Conservation (phyloP, 805 yeast genomes). For the Starmera caribaea region DNA sequence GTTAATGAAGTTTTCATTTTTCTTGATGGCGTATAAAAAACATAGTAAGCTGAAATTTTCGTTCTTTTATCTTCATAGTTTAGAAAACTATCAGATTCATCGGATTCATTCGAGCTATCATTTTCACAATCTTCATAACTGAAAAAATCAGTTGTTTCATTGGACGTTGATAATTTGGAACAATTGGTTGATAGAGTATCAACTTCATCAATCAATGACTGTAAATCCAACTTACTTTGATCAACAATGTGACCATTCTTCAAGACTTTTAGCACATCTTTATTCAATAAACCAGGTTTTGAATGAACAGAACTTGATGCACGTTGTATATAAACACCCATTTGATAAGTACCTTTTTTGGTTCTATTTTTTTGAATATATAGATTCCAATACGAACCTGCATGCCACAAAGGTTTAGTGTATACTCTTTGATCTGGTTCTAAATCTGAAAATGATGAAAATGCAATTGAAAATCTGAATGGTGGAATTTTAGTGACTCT, state of each 20-base stretch:
- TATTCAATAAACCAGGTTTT: constrained; percentile 29
- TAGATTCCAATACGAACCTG: constrained; percentile 53
- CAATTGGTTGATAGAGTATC: not conserved
- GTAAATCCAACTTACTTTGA: constrained; percentile 3
- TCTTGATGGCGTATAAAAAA: constrained; percentile 46
- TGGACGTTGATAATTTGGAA: not conserved
- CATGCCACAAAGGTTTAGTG: constrained; percentile 45
- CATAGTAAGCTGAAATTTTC: constrained; percentile 37
- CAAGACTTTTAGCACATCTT: constrained; percentile 22
- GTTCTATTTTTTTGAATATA: constrained; percentile 39
- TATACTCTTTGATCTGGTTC: constrained; percentile 37
- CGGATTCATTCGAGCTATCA: constrained; percentile 15
- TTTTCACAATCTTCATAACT: constrained; percentile 1
- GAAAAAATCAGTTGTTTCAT: no score
- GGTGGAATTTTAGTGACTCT: constrained; percentile 40
- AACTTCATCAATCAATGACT: not conserved
- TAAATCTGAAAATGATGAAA: constrained; percentile 36
- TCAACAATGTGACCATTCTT: not conserved
- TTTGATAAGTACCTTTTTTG: constrained; percentile 34
- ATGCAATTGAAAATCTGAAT: constrained; percentile 42
- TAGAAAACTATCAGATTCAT: constrained; percentile 18
- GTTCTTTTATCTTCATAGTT: constrained; percentile 38
- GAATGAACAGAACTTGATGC: constrained; percentile 31
- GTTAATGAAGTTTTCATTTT: constrained; percentile 35
- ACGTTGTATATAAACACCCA: constrained; percentile 48